Conservation (phyloP, 2,329 filamentous ascomycete genomes). For the Hypoxylon sp. region DNA sequence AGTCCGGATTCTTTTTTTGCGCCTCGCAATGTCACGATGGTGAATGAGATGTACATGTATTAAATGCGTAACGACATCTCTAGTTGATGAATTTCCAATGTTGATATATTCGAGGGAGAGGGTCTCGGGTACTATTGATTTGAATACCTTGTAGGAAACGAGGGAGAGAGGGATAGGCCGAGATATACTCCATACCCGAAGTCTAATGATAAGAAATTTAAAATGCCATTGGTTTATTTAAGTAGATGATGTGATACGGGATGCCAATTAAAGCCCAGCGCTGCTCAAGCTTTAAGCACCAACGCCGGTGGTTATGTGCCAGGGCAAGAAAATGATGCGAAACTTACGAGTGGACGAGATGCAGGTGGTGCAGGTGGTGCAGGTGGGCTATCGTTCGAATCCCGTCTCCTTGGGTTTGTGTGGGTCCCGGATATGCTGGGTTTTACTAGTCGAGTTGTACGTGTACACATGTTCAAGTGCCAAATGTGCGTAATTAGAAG, state of each 20-base stretch:
- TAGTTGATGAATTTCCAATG: too few relatives aligned
- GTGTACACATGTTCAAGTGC: too few relatives aligned
- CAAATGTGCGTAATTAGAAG: too few relatives aligned
- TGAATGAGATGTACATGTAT: too few relatives aligned
- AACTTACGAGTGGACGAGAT: slow-evolving; percentile 21
- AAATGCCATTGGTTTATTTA: slow-evolving; percentile 15
- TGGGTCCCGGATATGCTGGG: slow-evolving; percentile 20
- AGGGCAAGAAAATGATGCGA: slow-evolving; percentile 23
- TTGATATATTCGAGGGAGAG: neutral
- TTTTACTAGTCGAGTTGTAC: too few relatives aligned
- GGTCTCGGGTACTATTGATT: slow-evolving; percentile 13
- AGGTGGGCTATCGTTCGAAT: slow-evolving; percentile 20
- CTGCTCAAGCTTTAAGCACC: slow-evolving; percentile 4
- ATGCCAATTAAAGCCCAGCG: slow-evolving; percentile 21
- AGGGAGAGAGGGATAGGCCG: slow-evolving; percentile 9
- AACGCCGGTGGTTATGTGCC: slow-evolving; percentile 11
- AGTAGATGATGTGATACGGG: slow-evolving; percentile 10
- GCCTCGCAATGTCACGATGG: too few relatives aligned
- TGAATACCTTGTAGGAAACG: slow-evolving; percentile 8
- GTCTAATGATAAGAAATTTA: slow-evolving; percentile 11
- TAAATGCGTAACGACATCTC: neutral
- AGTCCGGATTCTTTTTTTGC: slow-evolving; percentile 9
- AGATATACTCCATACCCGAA: slow-evolving; percentile 19
- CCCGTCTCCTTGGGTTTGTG: slow-evolving; percentile 26
- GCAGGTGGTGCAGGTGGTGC: neutral